Conservation (phyloP, 805 yeast genomes). For the Wickerhamomyces chaumierensis region DNA sequence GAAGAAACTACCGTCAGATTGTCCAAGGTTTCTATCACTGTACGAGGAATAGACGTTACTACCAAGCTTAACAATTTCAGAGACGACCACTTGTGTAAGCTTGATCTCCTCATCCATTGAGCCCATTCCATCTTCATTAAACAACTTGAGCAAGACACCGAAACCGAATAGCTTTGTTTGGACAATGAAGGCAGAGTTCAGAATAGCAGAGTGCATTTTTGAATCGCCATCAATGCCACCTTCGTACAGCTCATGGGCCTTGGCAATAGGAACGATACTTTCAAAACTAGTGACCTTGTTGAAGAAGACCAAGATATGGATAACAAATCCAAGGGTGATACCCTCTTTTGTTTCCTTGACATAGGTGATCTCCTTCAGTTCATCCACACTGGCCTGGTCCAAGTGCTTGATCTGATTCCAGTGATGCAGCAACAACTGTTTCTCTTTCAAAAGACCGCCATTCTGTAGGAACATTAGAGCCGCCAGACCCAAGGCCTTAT, state of each 20-base stretch:
- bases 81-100: slow-evolving; percentile 30
- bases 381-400: slow-evolving; percentile 17
- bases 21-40: slow-evolving; percentile 24
- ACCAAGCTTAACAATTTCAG: slow-evolving; percentile 33
- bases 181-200: slow-evolving; percentile 20
- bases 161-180: slow-evolving; percentile 31
- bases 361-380: slow-evolving; percentile 25
- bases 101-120: slow-evolving; percentile 15
- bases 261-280: slow-evolving; percentile 20
- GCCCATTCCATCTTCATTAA: slow-evolving; percentile 19
- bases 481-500: slow-evolving; percentile 24
- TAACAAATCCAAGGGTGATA: slow-evolving; percentile 26
- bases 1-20: slow-evolving; percentile 24
- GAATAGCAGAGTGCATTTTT: slow-evolving; percentile 8
- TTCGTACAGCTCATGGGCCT: slow-evolving; percentile 27
- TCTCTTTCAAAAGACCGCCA: slow-evolving; percentile 31
- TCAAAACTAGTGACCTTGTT: slow-evolving; percentile 32
- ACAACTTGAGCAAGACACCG: slow-evolving; percentile 25
- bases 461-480: slow-evolving; percentile 39
- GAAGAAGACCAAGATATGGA: slow-evolving; percentile 31
- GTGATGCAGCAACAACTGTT: slow-evolving; percentile 18
- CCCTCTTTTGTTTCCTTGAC: slow-evolving; percentile 27
- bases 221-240: slow-evolving; percentile 18
- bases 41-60: slow-evolving; percentile 28
- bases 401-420: slow-evolving; percentile 14